Evolutionary conservation across 805 yeast species (phyloP), one percentile per base, ranked within the genome.

Genomic region (Cyberlindnera amylophila): DNA sequence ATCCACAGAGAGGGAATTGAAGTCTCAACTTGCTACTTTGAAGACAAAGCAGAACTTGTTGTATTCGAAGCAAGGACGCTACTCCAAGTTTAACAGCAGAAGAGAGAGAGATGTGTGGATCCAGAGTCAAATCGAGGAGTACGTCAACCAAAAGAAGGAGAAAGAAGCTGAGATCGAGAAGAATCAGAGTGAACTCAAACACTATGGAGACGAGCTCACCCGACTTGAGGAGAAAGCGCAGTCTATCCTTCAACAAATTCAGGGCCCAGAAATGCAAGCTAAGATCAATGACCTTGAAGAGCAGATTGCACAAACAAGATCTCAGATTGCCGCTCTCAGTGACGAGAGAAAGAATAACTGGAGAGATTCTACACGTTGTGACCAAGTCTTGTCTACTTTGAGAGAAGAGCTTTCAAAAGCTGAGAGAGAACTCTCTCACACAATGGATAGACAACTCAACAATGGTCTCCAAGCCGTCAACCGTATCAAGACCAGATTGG

Each of bases 331-430:
- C 16, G 62, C 57, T 3, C 67, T 78, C 21, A 70, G 75, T 11
- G 96, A 88, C 53, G 72, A 77, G 46, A 75, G 95, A 52, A 88
- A 85, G 56, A 64, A 63, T 8, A 63, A 82, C 10, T 87, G 96
- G 95, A 75, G 96, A 55, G 80, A 81, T 17, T 93, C 87, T 51
- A 79, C 85, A 37, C 79, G 78, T 52, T 62, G 74, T 31, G 75
- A 74, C 46, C 73, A 83, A n/a, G 64, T 79, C 13, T 57, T 71
- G 11, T 81, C 77, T 33, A 73, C 82, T 3, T 63, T 80, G 11
- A 65, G 67, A 10, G 75, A 75, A 36, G 86, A 81, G 32, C 70
- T 81, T 11, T 69, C 66, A 18, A 64, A 63, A 34, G 81, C 87
- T 2, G 81, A 78, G 49, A 75, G 84, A 48, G 59, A 67, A 18